Conservation (phyloP, 441 rosid species). For the Gossypium gossypioides region DNA sequence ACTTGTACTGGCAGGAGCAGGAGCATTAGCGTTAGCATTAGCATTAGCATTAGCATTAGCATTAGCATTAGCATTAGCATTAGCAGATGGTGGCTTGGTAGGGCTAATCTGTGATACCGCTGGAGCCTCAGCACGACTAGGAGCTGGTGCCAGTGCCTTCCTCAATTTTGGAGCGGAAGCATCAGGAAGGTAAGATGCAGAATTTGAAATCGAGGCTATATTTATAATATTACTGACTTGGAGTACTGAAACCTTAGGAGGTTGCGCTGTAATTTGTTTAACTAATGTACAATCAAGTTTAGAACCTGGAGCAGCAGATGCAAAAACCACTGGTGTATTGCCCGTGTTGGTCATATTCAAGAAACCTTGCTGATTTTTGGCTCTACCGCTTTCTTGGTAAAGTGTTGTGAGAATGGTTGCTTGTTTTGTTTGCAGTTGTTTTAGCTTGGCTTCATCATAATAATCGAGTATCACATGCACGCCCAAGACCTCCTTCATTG, state of each 20-base stretch:
- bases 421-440: not conserved
- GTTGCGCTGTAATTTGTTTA: constrained; percentile 17
- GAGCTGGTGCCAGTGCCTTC: constrained; percentile 5
- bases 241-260: constrained; percentile 22
- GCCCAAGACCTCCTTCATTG: constrained; percentile 10
- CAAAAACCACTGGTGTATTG: constrained; percentile 10
- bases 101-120: not conserved
- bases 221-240: constrained; percentile 18
- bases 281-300: constrained; percentile 8
- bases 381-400: constrained; percentile 24
- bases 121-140: not conserved
- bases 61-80: constrained; percentile 8
- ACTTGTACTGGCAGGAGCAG: constrained; percentile 2
- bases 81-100: not conserved
- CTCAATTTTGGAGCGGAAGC: constrained; percentile 1
- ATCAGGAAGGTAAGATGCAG: constrained; percentile 8
- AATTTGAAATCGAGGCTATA: not conserved
- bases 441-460: constrained; percentile 17
- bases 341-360: constrained; percentile 13
- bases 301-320: constrained; percentile 17
- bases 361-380: constrained; percentile 20
- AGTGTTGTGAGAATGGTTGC: constrained; percentile 20
- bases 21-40: no score
- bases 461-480: constrained; percentile 31
- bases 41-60: constrained; percentile 7